Base-by-base conservation (phyloP, 1,139 yeast species). In the Candida frijolesensis region DNA sequence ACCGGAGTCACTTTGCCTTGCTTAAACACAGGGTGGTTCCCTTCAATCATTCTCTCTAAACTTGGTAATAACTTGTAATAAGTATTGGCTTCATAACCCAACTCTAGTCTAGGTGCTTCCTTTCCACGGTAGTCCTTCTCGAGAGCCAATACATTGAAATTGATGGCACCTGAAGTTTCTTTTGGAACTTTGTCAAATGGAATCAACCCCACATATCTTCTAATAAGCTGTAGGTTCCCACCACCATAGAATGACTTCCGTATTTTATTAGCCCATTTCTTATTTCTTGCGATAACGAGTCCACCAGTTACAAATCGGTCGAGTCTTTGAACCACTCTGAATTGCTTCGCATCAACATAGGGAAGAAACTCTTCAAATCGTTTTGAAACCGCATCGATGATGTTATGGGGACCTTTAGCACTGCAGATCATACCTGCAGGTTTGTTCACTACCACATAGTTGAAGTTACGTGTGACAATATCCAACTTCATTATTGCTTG, bases 261-360 rank as follows among this genome's bases (percentile, higher is more conserved):
- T 12, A 60, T 45, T 40, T 52, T 49, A 25, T 54, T 48, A 11
- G 65, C 58, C 50, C 59, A 60, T 43, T 58, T 57, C 9, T 46
- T 51, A 44, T 61, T 62, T 45, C 65, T 44, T 1, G 65, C 61
- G 3, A 65, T 60, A 9, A 63, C 41, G 46, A 65, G 44, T 4
- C 68, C 70, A 1, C 70, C 70, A 3, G 66, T 62, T 15, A 64
- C 68, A 51, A 54, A 62, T 49, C 59, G 53, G 49, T 65, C 69
- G 18, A 65, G 50, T 43, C 70, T 50, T 46, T 64, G 68, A 3
- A 63, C 58, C 22, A 63, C 45, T 42, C 59, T 53, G 44, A 62
- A 60, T 40, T 56, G 55, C 1, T 48, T 44, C 3, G 60, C 52
- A 38, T 56, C 51, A 14, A 57, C 43, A 32, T 39, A 48, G 32